Base-by-base conservation (phyloP, 176 grass and related monocot species). In the Rhynchospora pubera region DNA sequence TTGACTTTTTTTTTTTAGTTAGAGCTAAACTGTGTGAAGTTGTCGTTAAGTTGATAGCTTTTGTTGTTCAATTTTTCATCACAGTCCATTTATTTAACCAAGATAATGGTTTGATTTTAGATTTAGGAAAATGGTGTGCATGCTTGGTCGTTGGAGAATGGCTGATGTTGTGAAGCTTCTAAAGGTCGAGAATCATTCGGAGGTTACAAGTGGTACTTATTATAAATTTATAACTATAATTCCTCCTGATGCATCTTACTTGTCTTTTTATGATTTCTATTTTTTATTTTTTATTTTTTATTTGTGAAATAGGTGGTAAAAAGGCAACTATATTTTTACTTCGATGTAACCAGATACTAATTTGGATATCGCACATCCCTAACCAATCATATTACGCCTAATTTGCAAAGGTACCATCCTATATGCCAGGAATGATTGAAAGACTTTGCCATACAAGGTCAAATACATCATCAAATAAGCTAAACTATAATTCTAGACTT, bases 61-160 rank as follows among this genome's bases (percentile, higher is more conserved):
- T 21, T 47, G 58, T 70, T 70, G 2, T 72, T 72, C 44, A 24
- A 23, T 21, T 72, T 1, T 16, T 18, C 28, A 68, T 6, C 2
- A 32, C 48, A 77, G 50, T 77, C 13, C 6, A 13, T 55, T 23
- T 56, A 32, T 56, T 66, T 51, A 16, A 66, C 13, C 30, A 48
- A 52, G 79, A 82, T 66, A 47, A 82, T 82, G 62, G 23, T 65
- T 65, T 62, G 42, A 64, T 66, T 22, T 64, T 64, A 30, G 66
- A 82, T 65, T 52, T 65, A 82, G 79, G 24, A 82, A 82, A 66
- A 82, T 82, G 79, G 79, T 82, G 61, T 82, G 79, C 59, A 82
- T 82, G 79, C 42, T 82, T 50, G 79, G 79, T 28, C 79, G 44
- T 30, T 82, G 79, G 79, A 82, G 79, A 67, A 82, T 82, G 79